These are phyloP conservation scores for Aspergillus nanangensis DNA, from an alignment of 495 filamentous ascomycete species.

Conservation along the genomic window DNA sequence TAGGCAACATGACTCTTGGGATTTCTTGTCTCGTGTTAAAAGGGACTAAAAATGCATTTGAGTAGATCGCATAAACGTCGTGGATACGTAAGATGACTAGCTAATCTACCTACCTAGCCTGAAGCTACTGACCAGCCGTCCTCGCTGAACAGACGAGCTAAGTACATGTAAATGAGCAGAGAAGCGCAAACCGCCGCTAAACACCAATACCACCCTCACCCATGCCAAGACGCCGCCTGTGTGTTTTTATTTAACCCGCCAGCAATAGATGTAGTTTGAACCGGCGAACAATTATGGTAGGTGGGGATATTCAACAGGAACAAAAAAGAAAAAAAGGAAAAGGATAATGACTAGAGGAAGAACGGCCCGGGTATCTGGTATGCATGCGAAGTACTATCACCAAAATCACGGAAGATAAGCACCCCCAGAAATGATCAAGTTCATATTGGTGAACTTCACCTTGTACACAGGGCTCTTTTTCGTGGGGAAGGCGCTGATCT, in stretches of 20 bases:
- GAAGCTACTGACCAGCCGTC: too few species aligned
- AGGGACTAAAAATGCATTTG: too few species aligned
- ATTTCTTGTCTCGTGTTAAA: too few species aligned
- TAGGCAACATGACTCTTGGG: too few species aligned
- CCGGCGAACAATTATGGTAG: too few species aligned
- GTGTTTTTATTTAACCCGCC: not conserved
- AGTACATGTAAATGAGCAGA: too few species aligned
- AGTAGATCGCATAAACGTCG: too few species aligned
- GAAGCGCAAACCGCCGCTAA: not conserved
- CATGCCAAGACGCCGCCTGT: constrained; percentile 9
- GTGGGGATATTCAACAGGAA: not conserved
- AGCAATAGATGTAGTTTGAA: too few species aligned
- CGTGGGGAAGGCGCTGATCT: constrained; percentile 87
- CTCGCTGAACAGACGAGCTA: too few species aligned
- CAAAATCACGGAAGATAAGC: constrained; percentile 64
- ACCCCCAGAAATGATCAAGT: constrained; percentile 81
- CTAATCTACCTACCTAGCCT: too few species aligned
- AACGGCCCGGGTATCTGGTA: constrained; percentile 27
- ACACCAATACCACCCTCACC: constrained; percentile 3
- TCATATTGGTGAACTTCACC: constrained; percentile 90
- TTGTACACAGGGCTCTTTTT: constrained; percentile 95
- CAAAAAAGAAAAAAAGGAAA: constrained; percentile 2
- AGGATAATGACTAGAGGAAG: constrained; percentile 7
- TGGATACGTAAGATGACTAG: too few species aligned
- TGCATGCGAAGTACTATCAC: too few species aligned